Evolutionary conservation across 208 protist species (phyloP).

Genomic region (Naegleria lovaniensis): DNA sequence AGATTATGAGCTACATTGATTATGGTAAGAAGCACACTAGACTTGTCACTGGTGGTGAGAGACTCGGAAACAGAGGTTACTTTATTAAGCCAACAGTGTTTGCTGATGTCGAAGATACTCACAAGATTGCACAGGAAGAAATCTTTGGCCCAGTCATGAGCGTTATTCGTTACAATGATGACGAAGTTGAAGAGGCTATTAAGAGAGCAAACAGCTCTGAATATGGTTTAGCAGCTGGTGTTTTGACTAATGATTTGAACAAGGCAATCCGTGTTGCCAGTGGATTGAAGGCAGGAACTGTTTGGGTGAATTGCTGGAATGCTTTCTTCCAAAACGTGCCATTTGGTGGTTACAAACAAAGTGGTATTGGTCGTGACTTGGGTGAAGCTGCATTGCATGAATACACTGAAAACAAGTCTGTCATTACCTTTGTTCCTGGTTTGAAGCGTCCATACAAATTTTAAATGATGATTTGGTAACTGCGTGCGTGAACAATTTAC

Average conservation of each 20-base stretch:
- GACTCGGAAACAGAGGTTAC: conserved; percentile 56
- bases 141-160: conserved; percentile 78
- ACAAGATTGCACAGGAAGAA: conserved; percentile 66
- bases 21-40: conserved; percentile 58
- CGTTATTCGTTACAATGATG: conserved; percentile 49
- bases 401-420: conserved; percentile 65
- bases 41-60: conserved; percentile 56
- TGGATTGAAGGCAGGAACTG: conserved; percentile 61
- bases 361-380: conserved; percentile 69
- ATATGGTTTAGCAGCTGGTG: conserved; percentile 73
- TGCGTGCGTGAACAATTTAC: too few species aligned
- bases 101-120: conserved; percentile 58
- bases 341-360: conserved; percentile 77
- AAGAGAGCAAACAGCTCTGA: conserved; percentile 61
- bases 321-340: conserved; percentile 57
- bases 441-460: not conserved
- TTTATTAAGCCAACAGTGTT: conserved; percentile 75
- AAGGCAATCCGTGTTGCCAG: conserved; percentile 47
- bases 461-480: not conserved
- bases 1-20: conserved; percentile 65
- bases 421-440: conserved; percentile 45
- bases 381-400: conserved; percentile 56
- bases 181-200: conserved; percentile 54
- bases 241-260: conserved; percentile 63
- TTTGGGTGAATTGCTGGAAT: conserved; percentile 80